Percentiles rank a stretch among this genome's conserved stretches.
Evolutionary conservation across 163 green algal genomes (phyloP).

Genomic region (Prototheca cutis): DNA sequence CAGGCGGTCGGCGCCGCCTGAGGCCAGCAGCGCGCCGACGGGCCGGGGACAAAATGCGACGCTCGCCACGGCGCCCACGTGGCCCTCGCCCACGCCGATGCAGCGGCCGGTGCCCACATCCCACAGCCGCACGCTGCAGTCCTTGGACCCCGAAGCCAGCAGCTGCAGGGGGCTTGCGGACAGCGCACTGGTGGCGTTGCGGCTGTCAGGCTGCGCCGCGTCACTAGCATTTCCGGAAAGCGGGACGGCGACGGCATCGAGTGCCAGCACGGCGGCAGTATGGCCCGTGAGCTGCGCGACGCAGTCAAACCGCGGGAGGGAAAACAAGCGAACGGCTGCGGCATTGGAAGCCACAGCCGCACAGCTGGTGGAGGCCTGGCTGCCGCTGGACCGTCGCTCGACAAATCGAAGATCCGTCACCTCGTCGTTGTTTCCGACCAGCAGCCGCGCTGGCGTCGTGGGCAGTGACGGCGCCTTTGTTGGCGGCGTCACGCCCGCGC

Average conservation of each 20-base stretch:
- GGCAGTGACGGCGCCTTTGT: too few species aligned
- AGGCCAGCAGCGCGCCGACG: conserved; percentile 43
- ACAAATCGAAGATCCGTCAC: conserved; percentile 85
- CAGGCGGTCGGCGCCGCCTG: conserved; percentile 71
- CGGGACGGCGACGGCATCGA: too few species aligned
- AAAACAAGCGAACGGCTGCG: conserved; percentile 47
- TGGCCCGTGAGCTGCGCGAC: conserved; percentile 59
- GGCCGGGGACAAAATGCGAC: conserved; percentile 54
- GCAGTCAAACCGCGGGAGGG: conserved; percentile 38
- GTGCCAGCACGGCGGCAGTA: conserved; percentile 47
- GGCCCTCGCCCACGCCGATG: conserved; percentile 39
- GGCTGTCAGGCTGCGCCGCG: too few species aligned
- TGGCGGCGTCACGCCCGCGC: conserved; percentile 18
- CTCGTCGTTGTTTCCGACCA: conserved; percentile 90
- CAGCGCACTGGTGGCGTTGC: too few species aligned
- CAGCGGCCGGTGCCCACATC: conserved; percentile 30
- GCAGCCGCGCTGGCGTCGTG: too few species aligned
- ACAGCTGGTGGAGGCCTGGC: conserved; percentile 25
- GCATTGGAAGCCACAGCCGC: conserved; percentile 79
- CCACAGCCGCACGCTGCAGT: conserved; percentile 71
- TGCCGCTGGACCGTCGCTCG: conserved; percentile 2
- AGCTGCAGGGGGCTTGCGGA: conserved; percentile 16
- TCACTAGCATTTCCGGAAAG: too few species aligned
- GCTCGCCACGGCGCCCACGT: conserved; percentile 67
- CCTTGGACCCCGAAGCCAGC: conserved; percentile 68